phyloP scores from a whole-genome alignment of 306 rosid species.

The Boehmeria nivea region DNA sequence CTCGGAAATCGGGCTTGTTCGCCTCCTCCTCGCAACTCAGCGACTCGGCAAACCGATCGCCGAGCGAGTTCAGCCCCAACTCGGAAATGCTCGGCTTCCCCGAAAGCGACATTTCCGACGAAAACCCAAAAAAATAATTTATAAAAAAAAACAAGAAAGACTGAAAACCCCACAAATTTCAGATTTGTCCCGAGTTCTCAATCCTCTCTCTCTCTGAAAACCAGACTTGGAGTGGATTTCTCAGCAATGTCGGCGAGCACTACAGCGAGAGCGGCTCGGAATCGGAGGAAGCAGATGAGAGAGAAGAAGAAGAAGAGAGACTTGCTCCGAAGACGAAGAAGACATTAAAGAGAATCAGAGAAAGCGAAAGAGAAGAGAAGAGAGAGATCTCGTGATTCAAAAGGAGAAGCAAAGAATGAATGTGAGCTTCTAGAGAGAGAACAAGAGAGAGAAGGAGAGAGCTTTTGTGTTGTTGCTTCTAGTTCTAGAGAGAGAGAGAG shows the following conservation, averaged over 20 bases:
- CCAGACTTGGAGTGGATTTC: neutral
- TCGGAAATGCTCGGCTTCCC: conserved; percentile 48
- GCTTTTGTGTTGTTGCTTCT: neutral
- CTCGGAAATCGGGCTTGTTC: conserved; percentile 82
- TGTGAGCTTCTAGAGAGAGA: conserved; percentile 31
- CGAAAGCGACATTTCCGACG: conserved; percentile 64
- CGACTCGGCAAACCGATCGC: conserved; percentile 58
- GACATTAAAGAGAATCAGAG: conserved; percentile 32
- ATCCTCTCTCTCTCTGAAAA: neutral
- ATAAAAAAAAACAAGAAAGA: neutral
- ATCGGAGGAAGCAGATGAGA: conserved; percentile 11
- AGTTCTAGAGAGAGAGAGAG: conserved; percentile 18
- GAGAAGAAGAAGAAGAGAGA: conserved; percentile 13
- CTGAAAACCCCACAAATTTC: conserved; percentile 6
- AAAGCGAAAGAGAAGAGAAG: conserved; percentile 11
- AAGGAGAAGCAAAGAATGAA: conserved; percentile 89
- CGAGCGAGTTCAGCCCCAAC: conserved; percentile 31
- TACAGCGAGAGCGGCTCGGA: conserved; percentile 10
- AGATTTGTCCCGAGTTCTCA: conserved; percentile 5
- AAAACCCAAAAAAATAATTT: neutral
- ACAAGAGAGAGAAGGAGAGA: conserved; percentile 22
- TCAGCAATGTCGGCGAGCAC: conserved; percentile 39
- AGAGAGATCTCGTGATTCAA: conserved; percentile 86
- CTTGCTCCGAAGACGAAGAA: conserved; percentile 5
- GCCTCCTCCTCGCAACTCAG: conserved; percentile 51